phyloP scores from a whole-genome alignment of 2,329 filamentous ascomycete species.

The Fusarium penzigii region DNA sequence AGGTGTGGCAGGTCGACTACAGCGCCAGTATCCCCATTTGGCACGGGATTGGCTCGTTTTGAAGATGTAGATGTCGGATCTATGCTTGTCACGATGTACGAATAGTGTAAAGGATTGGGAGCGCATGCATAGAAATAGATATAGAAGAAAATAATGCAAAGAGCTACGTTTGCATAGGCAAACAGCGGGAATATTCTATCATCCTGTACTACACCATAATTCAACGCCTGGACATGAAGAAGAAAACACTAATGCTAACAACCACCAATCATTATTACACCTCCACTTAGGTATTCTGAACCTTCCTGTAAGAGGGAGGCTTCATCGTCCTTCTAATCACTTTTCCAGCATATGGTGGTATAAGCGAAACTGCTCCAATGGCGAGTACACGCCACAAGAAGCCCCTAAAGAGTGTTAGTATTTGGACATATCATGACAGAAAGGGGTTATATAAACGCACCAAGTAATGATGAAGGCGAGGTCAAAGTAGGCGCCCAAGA shows the following conservation, averaged over 20 bases:
- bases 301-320: constrained; percentile 93
- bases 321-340: constrained; percentile 81
- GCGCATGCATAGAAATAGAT: constrained; percentile 9
- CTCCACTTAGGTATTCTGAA: constrained; percentile 63
- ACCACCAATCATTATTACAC: background rate
- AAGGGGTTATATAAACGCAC: constrained; percentile 43
- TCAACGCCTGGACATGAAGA: constrained; percentile 16
- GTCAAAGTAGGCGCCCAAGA: constrained; percentile 88
- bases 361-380: constrained; percentile 75
- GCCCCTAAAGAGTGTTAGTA: constrained; percentile 51
- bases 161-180: constrained; percentile 16
- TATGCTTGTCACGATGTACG: constrained; percentile 3
- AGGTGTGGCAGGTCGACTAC: constrained; percentile 65
- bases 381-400: constrained; percentile 88
- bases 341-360: constrained; percentile 88
- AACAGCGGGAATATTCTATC: constrained; percentile 6
- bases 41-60: constrained; percentile 52
- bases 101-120: background rate
- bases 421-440: background rate
- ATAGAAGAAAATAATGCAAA: constrained; percentile 15
- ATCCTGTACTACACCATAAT: constrained; percentile 17
- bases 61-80: constrained; percentile 44
- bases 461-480: constrained; percentile 72
- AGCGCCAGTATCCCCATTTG: constrained; percentile 43
- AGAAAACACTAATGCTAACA: constrained; percentile 6